Conservation (phyloP, 2,329 filamentous ascomycete species). For the Xylariales sp. region DNA sequence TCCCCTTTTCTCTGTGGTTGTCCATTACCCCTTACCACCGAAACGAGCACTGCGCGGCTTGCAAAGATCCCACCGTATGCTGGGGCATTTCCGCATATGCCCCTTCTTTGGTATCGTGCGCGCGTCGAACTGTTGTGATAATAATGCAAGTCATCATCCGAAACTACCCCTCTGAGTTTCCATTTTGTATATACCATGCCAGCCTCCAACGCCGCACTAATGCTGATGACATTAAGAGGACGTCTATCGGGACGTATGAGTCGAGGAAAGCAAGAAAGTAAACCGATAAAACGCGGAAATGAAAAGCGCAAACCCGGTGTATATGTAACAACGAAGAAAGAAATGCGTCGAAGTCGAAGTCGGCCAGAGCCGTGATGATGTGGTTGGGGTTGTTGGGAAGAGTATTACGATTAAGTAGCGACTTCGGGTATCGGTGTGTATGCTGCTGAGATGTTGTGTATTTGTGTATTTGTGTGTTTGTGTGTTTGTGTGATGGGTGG, state of each 20-base stretch:
- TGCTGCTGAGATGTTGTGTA: too few relatives aligned
- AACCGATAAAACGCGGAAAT: too few relatives aligned
- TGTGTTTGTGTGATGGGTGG: neutral
- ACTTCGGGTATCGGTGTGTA: too few relatives aligned
- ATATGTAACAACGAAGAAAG: slow-evolving; percentile 4
- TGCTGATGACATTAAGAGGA: slow-evolving; percentile 6
- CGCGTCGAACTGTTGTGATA: neutral
- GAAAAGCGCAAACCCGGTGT: too few relatives aligned
- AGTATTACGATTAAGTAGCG: too few relatives aligned
- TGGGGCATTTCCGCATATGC: too few relatives aligned
- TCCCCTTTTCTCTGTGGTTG: too few relatives aligned
- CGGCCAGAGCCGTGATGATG: neutral
- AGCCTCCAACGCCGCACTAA: slow-evolving; percentile 8
- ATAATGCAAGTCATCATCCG: slow-evolving; percentile 6
- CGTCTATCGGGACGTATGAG: slow-evolving; percentile 1
- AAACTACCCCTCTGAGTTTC: slow-evolving; percentile 3
- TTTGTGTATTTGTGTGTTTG: slow-evolving; percentile 7
- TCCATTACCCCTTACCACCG: too few relatives aligned
- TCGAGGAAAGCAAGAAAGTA: slow-evolving; percentile 4
- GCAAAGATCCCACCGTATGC: too few relatives aligned
- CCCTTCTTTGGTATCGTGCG: slow-evolving; percentile 9
- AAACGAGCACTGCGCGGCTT: too few relatives aligned
- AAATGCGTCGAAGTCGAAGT: slow-evolving; percentile 4
- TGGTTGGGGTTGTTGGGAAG: too few relatives aligned
- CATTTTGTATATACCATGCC: slow-evolving; percentile 9